Percentiles rank a stretch among this genome's conserved stretches.
These are phyloP conservation scores for Lepraria neglecta DNA, from an alignment of 495 filamentous ascomycete species.

Conservation along the genomic window DNA sequence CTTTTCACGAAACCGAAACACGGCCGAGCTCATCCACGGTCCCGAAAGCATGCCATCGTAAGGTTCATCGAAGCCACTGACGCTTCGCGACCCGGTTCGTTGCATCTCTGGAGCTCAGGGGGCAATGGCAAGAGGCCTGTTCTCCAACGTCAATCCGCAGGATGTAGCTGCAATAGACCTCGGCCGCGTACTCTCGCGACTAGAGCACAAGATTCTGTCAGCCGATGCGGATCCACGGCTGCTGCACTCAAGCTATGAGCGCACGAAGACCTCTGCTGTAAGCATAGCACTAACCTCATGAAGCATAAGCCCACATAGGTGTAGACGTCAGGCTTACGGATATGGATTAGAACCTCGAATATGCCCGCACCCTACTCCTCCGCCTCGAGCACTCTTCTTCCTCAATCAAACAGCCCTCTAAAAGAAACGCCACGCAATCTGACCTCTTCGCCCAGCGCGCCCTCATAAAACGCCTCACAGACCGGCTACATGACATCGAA, in stretches of 20 bases:
- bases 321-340: constrained; percentile 4
- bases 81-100: neutral
- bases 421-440: constrained; percentile 59
- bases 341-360: constrained; percentile 61
- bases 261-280: constrained; percentile 60
- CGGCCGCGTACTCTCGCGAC: constrained; percentile 62
- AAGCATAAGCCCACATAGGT: neutral
- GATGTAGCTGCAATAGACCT: constrained; percentile 53
- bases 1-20: neutral
- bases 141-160: constrained; percentile 19
- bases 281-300: constrained; percentile 21
- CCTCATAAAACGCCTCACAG: constrained; percentile 26
- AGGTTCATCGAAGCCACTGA: neutral
- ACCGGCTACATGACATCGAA: constrained; percentile 25
- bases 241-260: constrained; percentile 60
- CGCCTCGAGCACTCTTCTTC: constrained; percentile 69
- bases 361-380: constrained; percentile 68
- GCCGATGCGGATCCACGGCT: constrained; percentile 56
- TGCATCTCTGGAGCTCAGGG: neutral
- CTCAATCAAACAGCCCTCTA: constrained; percentile 55
- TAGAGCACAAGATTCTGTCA: constrained; percentile 66
- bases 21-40: neutral
- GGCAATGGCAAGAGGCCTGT: constrained; percentile 13
- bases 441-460: constrained; percentile 44
- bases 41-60: neutral